phyloP scores from a whole-genome alignment of 257 asterid species.

The Petunia secreta region DNA sequence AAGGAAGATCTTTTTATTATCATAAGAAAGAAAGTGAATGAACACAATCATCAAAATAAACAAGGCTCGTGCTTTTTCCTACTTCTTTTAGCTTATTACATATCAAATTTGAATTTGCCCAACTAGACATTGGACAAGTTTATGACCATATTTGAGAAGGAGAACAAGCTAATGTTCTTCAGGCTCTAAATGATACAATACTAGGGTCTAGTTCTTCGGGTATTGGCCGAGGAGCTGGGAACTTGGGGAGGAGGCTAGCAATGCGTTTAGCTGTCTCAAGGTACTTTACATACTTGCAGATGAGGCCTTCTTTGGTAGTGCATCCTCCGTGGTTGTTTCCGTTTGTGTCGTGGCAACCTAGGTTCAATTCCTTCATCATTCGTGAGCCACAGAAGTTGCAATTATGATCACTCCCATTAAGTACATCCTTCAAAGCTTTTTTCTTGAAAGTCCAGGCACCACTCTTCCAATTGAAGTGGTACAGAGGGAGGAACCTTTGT shows the following conservation, averaged over 20 bases:
- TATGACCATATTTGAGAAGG: neutral
- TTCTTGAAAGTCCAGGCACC: constrained; percentile 55
- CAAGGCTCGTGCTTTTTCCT: too few relatives aligned
- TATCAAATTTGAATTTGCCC: neutral
- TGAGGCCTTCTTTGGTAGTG: constrained; percentile 15
- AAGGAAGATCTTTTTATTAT: too few relatives aligned
- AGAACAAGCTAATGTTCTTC: neutral
- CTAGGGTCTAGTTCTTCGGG: constrained; percentile 47
- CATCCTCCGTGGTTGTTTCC: constrained; percentile 10
- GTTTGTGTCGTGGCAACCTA: constrained; percentile 18
- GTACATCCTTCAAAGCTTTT: neutral
- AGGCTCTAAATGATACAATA: constrained; percentile 47
- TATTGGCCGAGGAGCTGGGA: constrained; percentile 39
- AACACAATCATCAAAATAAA: too few relatives aligned
- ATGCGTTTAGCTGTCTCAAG: constrained; percentile 49
- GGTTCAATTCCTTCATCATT: constrained; percentile 28
- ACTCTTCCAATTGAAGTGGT: constrained; percentile 50
- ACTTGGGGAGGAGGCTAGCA: constrained; percentile 46
- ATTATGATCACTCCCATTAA: neutral
- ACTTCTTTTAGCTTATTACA: neutral
- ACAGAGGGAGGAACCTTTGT: constrained; percentile 47
- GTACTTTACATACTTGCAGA: constrained; percentile 35
- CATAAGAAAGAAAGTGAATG: too few relatives aligned
- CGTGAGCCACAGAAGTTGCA: constrained; percentile 7
- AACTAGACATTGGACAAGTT: constrained; percentile 16